Conservation (phyloP, 768 basidiomycete genomes). For the Chalciporus piperatus region DNA sequence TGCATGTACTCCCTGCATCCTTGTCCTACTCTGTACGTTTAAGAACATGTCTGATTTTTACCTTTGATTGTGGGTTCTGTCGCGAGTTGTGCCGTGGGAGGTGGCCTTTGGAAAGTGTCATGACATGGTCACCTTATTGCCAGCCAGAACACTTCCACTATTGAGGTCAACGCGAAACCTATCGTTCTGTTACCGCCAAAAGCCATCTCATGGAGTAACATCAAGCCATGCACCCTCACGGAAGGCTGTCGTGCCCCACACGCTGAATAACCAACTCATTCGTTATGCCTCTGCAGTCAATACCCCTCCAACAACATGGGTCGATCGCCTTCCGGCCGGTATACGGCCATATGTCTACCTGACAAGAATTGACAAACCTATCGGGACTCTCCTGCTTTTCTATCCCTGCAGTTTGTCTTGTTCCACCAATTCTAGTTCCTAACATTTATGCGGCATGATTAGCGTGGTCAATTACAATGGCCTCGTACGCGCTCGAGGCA, state of each 20-base stretch:
- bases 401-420: constrained; percentile 84
- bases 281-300: constrained; percentile 14
- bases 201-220: background rate
- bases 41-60: constrained; percentile 11
- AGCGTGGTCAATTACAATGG: constrained; percentile 99
- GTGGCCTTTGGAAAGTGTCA: background rate
- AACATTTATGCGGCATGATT: background rate
- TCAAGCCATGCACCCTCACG: background rate
- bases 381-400: constrained; percentile 86
- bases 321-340: constrained; percentile 58
- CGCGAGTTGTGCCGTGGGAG: background rate
- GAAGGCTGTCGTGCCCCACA: background rate
- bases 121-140: constrained; percentile 12
- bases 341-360: constrained; percentile 80
- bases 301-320: constrained; percentile 50
- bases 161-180: background rate
- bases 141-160: background rate
- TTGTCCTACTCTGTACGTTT: constrained; percentile 17
- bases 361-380: constrained; percentile 92
- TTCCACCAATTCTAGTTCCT: background rate
- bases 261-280: constrained; percentile 4
- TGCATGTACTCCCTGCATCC: constrained; percentile 27
- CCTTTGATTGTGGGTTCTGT: background rate
- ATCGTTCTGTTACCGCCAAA: background rate
- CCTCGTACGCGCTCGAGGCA: constrained; percentile 71